Percentiles rank a stretch among this genome's conserved stretches.
These are phyloP conservation scores for Myxozyma nipponensis DNA, from an alignment of 805 yeast species.

Conservation along the genomic window DNA sequence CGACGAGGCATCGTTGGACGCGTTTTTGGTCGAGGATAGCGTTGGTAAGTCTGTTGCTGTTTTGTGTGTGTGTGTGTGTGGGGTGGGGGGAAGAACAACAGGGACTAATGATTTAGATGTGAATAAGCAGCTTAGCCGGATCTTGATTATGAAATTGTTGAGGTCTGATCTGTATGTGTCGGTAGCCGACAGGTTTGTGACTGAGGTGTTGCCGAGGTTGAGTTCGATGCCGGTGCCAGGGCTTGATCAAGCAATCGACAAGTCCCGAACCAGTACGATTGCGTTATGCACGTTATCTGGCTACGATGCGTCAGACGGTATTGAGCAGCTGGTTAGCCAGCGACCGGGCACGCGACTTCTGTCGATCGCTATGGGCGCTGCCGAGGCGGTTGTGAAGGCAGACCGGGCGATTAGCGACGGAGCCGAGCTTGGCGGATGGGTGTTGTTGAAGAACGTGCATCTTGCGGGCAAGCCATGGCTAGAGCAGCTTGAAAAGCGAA, in stretches of 20 bases:
- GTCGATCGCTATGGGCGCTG: constrained; percentile 67
- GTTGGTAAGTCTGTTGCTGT: not conserved
- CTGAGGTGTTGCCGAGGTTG: constrained; percentile 4
- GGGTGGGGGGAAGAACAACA: not conserved
- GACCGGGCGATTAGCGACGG: constrained; percentile 49
- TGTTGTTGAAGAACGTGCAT: constrained; percentile 77
- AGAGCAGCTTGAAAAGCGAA: constrained; percentile 47
- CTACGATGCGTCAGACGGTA: constrained; percentile 59
- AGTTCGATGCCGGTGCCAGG: not conserved
- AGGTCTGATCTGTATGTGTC: constrained; percentile 20
- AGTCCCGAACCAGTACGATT: constrained; percentile 40
- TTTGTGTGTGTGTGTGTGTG: not conserved
- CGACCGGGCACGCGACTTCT: constrained; percentile 34
- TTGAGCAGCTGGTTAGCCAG: constrained; percentile 45
- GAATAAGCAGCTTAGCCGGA: constrained; percentile 10
- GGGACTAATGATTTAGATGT: constrained; percentile 3
- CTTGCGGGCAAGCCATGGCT: constrained; percentile 60
- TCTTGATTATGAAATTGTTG: constrained; percentile 17
- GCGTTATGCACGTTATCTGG: constrained; percentile 59
- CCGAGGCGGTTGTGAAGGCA: constrained; percentile 59
- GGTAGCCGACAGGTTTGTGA: constrained; percentile 6
- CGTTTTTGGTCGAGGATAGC: not conserved
- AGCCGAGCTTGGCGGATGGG: constrained; percentile 57
- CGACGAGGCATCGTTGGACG: not conserved
- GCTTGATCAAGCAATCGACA: constrained; percentile 2